Base-by-base conservation (phyloP, 805 yeast genomes). In the Ogataea thermomethanolica region DNA sequence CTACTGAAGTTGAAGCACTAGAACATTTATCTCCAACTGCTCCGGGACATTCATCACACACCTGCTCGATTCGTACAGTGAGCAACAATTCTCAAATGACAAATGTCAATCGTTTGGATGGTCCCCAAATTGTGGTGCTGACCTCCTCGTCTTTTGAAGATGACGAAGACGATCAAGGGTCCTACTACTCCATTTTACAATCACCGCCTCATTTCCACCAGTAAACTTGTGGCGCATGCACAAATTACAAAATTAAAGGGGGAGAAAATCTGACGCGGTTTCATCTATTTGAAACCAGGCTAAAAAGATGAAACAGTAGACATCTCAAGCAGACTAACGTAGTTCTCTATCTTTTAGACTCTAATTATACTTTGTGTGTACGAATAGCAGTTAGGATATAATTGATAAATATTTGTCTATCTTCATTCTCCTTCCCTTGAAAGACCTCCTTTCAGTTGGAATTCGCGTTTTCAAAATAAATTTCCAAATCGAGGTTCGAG, bases 401-500 rank as follows among this genome's bases (percentile, higher is more conserved):
- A 4, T 17, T 17, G 20, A 17, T 17, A 17, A 17, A 17, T 17
- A 17, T 17, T 17, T 17, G 20, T 17, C 20, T 17, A 17, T 17
- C 20, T 17, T 34, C 39, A 37, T 37, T 37, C 40, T 25, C 32
- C 22, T n/a, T 32, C 11, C 22, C 8, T 20, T 13, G 25, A 37
- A 11, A 10, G 25, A 20, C 43, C 31, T 17, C 43, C 43, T 39
- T 35, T 39, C 34, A 24, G 35, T 26, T 39, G 32, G 27, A 39
- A 28, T 29, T 34, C 43, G 43, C 43, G 43, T 39, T 39, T 26
- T 35, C 38, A 28, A 39, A 33, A 33, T 33, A 33, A 24, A 29
- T 39, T 39, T 34, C 38, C 43, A 21, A 34, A 33, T 39, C 35
- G 34, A 33, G 43, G 27, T 25, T 20, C 29, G 22, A 33, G 21